Conservation (phyloP, 768 basidiomycete genomes). For the Tephrocybe sp. region DNA sequence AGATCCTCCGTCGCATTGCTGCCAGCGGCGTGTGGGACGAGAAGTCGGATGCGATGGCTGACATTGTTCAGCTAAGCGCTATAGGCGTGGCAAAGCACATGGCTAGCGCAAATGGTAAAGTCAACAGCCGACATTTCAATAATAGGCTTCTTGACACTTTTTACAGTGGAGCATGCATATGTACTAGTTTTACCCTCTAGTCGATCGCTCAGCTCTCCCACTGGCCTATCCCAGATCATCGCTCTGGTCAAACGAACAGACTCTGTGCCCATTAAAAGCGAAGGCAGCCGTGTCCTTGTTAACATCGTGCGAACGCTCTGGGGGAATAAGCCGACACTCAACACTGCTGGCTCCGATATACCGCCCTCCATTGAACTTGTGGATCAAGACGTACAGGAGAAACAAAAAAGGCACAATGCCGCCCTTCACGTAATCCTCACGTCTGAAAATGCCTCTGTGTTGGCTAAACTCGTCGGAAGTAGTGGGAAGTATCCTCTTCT, state of each 20-base stretch:
- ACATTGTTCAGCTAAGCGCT: constrained; percentile 83
- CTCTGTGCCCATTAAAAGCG: constrained; percentile 80
- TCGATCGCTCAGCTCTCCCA: constrained; percentile 29
- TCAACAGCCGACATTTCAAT: neutral
- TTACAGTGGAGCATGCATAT: constrained; percentile 43
- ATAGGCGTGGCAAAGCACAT: constrained; percentile 91
- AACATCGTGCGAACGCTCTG: constrained; percentile 82
- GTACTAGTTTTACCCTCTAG: constrained; percentile 50
- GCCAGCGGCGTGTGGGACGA: constrained; percentile 69
- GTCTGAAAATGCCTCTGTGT: constrained; percentile 53
- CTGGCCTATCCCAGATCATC: constrained; percentile 68
- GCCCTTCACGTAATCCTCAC: constrained; percentile 55
- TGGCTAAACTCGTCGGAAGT: constrained; percentile 71
- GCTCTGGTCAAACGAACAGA: constrained; percentile 78
- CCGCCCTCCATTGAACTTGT: constrained; percentile 20
- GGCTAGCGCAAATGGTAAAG: constrained; percentile 71
- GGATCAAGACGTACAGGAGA: constrained; percentile 35
- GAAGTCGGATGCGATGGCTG: constrained; percentile 75
- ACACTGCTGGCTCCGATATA: constrained; percentile 18
- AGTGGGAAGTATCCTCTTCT: constrained; percentile 82
- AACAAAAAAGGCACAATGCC: constrained; percentile 48
- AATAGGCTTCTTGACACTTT: constrained; percentile 1
- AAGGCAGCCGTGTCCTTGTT: constrained; percentile 86
- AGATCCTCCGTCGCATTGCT: constrained; percentile 61
- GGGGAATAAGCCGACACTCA: constrained; percentile 44